Base-by-base conservation (phyloP, 2,329 filamentous ascomycete genomes). In the Dryadomyces quercivorus region DNA sequence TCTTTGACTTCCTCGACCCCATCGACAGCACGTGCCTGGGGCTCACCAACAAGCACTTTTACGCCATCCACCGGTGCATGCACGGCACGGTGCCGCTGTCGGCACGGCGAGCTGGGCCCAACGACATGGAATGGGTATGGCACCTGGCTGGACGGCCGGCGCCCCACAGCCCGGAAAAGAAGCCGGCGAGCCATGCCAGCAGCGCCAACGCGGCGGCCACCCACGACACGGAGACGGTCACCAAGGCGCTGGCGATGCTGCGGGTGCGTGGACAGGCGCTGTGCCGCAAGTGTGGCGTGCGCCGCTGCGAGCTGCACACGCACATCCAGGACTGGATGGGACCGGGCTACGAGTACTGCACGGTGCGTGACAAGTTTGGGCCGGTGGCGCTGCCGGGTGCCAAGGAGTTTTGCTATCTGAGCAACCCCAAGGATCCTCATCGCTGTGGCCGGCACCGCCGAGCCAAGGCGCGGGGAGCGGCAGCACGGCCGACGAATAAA, bases 81-180 rank as follows among this genome's bases (percentile, higher is more conserved):
- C 74, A 81, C 64, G 77, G 76, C 53, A 69, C 65, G 8, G 75
- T 84, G n/a, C 70, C 78, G 10, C 72, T 84, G 16, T 75, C 75
- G 18, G 73, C 74, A 49, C 74, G 80, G 15, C 80, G 81, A 48
- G 64, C 71, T 7, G 81, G 81, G 0, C 81, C 81, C 54, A 84
- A 84, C 65, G 75, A 80, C 59, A 72, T 81, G 63, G 81, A 84
- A 63, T 81, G 77, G 73, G 80, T 80, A 47, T 84, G 80, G 79
- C 75, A 79, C 58, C 69, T 77, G 51, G 76, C 78, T 3, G 73
- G 74, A 22, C 60, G 58, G 10, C 42, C 56, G 55, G n/a, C 15
- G 31, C 36, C 46, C 4, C 42, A 18, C 16, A 16, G n/a, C 42
- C 13, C 2, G 42, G 16, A n/a, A 16, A 18, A 8, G 12, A 20